Evolutionary conservation across 331 rosid species (phyloP).

Genomic region (Rosa hybrid): DNA sequence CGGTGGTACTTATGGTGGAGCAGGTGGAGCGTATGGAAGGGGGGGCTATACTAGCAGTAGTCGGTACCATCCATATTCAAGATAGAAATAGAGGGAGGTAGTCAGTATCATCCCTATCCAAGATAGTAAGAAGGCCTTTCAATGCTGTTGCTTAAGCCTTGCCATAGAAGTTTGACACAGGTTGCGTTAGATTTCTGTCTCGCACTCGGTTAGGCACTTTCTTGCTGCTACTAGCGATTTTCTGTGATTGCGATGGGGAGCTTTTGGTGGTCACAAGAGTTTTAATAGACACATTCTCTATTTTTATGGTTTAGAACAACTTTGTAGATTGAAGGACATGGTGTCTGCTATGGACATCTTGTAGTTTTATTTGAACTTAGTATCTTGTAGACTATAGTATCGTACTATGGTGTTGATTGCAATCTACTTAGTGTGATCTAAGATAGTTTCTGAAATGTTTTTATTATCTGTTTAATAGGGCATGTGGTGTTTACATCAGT

Average conservation of each 20-base stretch:
- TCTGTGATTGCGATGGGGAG: constrained; percentile 26
- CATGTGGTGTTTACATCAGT: constrained; percentile 7
- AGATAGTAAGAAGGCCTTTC: constrained; percentile 44
- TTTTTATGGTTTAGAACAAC: constrained; percentile 48
- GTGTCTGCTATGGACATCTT: constrained; percentile 36
- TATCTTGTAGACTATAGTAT: constrained; percentile 37
- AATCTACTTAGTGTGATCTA: constrained; percentile 30
- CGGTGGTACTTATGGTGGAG: constrained; percentile 59
- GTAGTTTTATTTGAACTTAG: constrained; percentile 40
- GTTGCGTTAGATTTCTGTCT: constrained; percentile 47
- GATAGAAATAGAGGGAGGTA: constrained; percentile 48
- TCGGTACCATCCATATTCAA: constrained; percentile 62
- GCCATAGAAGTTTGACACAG: constrained; percentile 44
- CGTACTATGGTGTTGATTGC: constrained; percentile 15
- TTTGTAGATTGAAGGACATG: constrained; percentile 40
- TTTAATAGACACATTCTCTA: constrained; percentile 25
- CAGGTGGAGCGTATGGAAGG: constrained; percentile 62
- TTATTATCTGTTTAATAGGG: background rate
- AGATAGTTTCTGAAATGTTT: constrained; percentile 16
- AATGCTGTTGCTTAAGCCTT: constrained; percentile 47
- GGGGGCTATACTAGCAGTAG: constrained; percentile 71
- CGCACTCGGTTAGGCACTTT: constrained; percentile 38
- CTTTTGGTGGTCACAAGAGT: constrained; percentile 41
- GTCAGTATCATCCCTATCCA: constrained; percentile 35
- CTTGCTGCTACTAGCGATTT: constrained; percentile 38